Percentiles rank a stretch among this genome's conserved stretches.
phyloP scores from a whole-genome alignment of 192 early-diverging fungal genomes.

The Chytriomyces sp. region DNA sequence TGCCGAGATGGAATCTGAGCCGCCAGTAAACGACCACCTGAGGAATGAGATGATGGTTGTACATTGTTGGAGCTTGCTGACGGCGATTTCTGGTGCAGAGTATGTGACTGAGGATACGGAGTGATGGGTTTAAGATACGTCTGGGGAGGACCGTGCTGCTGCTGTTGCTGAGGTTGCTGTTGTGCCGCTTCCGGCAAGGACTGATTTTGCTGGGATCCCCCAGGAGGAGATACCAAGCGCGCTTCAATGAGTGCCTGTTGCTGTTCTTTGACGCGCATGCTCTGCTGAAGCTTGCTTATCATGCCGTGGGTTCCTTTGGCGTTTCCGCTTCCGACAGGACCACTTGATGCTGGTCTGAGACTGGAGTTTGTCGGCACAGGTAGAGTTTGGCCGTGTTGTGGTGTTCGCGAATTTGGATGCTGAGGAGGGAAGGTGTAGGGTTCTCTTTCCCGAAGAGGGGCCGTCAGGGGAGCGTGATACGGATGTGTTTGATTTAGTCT shows the following conservation, averaged over 20 bases:
- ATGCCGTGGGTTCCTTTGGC: not conserved
- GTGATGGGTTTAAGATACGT: not conserved
- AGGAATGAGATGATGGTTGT: no score
- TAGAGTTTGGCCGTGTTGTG: not conserved
- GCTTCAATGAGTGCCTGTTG: slow-evolving; percentile 22
- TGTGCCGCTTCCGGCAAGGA: not conserved
- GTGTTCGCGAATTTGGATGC: not conserved
- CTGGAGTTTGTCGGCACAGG: not conserved
- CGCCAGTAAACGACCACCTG: no score
- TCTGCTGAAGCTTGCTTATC: slow-evolving; percentile 1
- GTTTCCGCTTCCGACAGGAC: not conserved
- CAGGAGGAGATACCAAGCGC: slow-evolving; percentile 15
- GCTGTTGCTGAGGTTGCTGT: not conserved
- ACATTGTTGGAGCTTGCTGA: not conserved
- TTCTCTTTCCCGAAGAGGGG: not conserved
- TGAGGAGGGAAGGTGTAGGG: not conserved
- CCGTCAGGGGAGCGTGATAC: not conserved
- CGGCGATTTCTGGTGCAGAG: no score
- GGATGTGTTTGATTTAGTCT: not conserved
- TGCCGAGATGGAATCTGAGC: not conserved
- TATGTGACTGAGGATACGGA: no score
- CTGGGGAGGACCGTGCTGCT: not conserved
- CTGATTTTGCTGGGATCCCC: not conserved
- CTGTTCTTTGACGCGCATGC: slow-evolving; percentile 11
- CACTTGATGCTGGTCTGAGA: not conserved